These are phyloP conservation scores for Antitrichia curtipendula DNA, from an alignment of 225 moss, liverwort and hornwort species.

Conservation along the genomic window DNA sequence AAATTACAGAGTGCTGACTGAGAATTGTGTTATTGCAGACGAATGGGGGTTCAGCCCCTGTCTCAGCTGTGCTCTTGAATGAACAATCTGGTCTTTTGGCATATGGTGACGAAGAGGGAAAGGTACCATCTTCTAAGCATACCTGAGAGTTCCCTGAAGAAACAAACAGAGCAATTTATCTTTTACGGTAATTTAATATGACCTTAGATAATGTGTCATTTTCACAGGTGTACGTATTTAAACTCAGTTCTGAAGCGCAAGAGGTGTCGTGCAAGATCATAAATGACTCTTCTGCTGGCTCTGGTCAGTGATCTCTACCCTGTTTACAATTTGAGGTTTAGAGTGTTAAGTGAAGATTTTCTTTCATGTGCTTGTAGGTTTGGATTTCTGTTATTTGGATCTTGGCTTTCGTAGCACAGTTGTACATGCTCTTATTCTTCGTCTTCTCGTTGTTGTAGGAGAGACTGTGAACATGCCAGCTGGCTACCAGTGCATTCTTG, in stretches of 20 bases:
- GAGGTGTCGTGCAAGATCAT: slow-evolving; percentile 52
- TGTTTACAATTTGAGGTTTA: not conserved
- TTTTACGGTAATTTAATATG: not conserved
- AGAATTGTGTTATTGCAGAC: slow-evolving; percentile 32
- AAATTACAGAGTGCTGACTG: not conserved
- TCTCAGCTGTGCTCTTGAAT: slow-evolving; percentile 50
- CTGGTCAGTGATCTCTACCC: slow-evolving; percentile 36
- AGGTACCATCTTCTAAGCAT: slow-evolving; percentile 38
- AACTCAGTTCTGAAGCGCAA: slow-evolving; percentile 33
- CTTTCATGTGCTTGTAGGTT: not conserved
- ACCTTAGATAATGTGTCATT: not conserved
- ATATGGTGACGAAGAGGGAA: slow-evolving; percentile 58
- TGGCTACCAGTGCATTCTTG: slow-evolving; percentile 59
- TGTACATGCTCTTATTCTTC: not conserved
- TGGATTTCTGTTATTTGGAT: not conserved
- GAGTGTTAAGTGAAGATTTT: not conserved
- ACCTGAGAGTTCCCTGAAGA: not conserved
- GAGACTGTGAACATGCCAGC: slow-evolving; percentile 33
- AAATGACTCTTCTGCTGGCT: slow-evolving; percentile 16
- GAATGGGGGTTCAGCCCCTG: slow-evolving; percentile 14
- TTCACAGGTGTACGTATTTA: slow-evolving; percentile 61
- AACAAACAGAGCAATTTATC: not conserved
- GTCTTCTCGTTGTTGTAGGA: slow-evolving; percentile 28
- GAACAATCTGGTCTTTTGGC: slow-evolving; percentile 62
- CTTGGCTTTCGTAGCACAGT: not conserved